phyloP scores from a whole-genome alignment of 2,329 filamentous ascomycete genomes.

The Clarireedia monteithiana region DNA sequence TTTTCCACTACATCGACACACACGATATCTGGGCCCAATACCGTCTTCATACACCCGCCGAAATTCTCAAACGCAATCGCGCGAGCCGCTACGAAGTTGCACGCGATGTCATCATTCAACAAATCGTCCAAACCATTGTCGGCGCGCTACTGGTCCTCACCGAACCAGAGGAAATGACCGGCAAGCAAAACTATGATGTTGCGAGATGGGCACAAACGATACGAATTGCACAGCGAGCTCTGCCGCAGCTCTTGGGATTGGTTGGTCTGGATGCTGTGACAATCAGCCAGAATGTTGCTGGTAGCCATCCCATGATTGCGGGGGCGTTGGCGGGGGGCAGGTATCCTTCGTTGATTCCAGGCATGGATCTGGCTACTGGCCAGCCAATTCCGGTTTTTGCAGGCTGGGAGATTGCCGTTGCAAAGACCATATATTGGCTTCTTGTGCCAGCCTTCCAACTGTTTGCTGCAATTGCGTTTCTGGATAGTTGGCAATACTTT shows the following conservation, averaged over 20 bases:
- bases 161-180: conserved; percentile 66
- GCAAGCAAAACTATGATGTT: conserved; percentile 77
- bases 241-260: conserved; percentile 63
- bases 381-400: conserved; percentile 64
- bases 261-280: conserved; percentile 69
- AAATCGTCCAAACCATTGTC: conserved; percentile 75
- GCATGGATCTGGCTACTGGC: conserved; percentile 44
- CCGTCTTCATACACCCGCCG: conserved; percentile 88
- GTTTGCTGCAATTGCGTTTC: conserved; percentile 60
- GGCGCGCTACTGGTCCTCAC: conserved; percentile 60
- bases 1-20: conserved; percentile 77
- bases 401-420: conserved; percentile 69
- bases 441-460: conserved; percentile 74
- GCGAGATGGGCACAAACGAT: conserved; percentile 84
- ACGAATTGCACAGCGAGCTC: conserved; percentile 66
- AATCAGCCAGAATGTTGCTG: conserved; percentile 67
- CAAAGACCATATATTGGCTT: conserved; percentile 72
- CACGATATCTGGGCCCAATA: conserved; percentile 85
- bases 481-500: conserved; percentile 99
- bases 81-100: conserved; percentile 79
- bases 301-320: conserved; percentile 65
- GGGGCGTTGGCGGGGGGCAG: conserved; percentile 71
- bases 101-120: conserved; percentile 85
- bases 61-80: conserved; percentile 84
- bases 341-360: conserved; percentile 64